Conservation (phyloP, 75 land plant species). For the Larix kaempferi region DNA sequence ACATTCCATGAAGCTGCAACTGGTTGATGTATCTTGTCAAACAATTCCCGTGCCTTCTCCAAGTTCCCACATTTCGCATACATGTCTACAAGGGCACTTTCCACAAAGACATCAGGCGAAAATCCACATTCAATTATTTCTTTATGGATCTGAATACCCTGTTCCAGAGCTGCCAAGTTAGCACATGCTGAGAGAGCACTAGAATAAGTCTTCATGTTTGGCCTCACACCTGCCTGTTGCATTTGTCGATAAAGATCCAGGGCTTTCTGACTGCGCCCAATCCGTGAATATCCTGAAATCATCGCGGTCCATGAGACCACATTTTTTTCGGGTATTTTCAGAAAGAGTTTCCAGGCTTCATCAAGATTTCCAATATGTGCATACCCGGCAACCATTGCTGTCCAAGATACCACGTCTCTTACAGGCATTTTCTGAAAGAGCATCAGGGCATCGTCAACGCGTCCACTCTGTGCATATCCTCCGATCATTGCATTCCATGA, state of each 20-base stretch:
- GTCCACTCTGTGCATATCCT: slow-evolving; percentile 18
- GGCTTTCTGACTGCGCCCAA: slow-evolving; percentile 40
- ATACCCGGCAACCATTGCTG: slow-evolving; percentile 44
- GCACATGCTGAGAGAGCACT: slow-evolving; percentile 75
- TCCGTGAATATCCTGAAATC: slow-evolving; percentile 59
- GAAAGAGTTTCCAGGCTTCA: slow-evolving; percentile 50
- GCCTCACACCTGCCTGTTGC: slow-evolving; percentile 22
- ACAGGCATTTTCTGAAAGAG: slow-evolving; percentile 22
- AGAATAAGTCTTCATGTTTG: slow-evolving; percentile 57
- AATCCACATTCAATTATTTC: slow-evolving; percentile 39
- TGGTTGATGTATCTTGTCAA: slow-evolving; percentile 34
- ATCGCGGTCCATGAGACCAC: slow-evolving; percentile 56
- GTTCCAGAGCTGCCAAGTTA: slow-evolving; percentile 42
- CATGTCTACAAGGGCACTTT: slow-evolving; percentile 60
- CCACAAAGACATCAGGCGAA: slow-evolving; percentile 18
- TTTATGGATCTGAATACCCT: slow-evolving; percentile 55
- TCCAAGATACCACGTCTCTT: slow-evolving; percentile 52
- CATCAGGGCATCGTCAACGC: slow-evolving; percentile 11
- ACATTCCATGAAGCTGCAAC: slow-evolving; percentile 82
- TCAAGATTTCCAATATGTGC: slow-evolving; percentile 39
- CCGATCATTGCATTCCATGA: slow-evolving; percentile 37
- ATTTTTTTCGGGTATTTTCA: slow-evolving; percentile 26
- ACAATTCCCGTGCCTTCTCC: slow-evolving; percentile 56
- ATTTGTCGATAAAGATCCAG: slow-evolving; percentile 34
- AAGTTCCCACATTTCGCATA: slow-evolving; percentile 70